These are phyloP conservation scores for Alnus glutinosa DNA, from an alignment of 306 rosid genomes.

Conservation along the genomic window DNA sequence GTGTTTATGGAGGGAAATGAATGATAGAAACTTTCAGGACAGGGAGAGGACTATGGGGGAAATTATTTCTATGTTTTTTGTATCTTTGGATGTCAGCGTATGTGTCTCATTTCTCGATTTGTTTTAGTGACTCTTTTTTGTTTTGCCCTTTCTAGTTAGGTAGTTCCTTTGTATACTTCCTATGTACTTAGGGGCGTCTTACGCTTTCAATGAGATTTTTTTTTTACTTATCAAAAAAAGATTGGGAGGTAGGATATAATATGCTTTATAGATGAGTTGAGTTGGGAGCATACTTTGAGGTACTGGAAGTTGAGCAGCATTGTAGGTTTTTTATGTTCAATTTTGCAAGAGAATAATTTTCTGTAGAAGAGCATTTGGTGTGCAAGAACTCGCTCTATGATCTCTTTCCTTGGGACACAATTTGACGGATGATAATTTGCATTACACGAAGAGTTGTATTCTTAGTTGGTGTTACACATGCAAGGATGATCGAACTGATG, in stretches of 20 bases:
- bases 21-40: too few species aligned
- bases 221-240: background rate
- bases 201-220: too few species aligned
- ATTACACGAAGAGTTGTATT: background rate
- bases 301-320: background rate
- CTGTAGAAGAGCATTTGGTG: background rate
- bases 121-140: too few species aligned
- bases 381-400: background rate
- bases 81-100: too few species aligned
- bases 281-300: background rate
- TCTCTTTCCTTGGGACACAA: background rate
- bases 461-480: slow-evolving; percentile 1
- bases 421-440: background rate
- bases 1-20: too few species aligned
- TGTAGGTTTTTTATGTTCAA: background rate
- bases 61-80: too few species aligned
- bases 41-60: too few species aligned
- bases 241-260: background rate
- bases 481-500: background rate
- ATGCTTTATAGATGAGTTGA: background rate
- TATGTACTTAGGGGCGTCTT: too few species aligned
- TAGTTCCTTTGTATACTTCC: too few species aligned
- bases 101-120: too few species aligned
- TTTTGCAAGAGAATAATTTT: background rate
- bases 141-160: too few species aligned